phyloP scores from a whole-genome alignment of 1,284 basidiomycete genomes.

The Leccinum huronense region DNA sequence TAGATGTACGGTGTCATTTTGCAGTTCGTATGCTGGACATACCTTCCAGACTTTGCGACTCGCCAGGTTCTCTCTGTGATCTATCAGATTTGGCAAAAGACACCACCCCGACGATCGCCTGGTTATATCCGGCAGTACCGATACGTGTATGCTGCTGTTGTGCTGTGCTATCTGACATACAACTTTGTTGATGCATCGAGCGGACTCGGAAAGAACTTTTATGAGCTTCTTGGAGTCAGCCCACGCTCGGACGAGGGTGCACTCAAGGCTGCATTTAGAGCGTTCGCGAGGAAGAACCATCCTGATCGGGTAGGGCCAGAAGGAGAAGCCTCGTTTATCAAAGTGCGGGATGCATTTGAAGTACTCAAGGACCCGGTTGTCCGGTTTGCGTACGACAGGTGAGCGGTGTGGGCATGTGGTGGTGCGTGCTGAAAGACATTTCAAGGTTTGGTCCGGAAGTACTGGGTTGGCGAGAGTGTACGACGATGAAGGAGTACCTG shows the following conservation, averaged over 20 bases:
- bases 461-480: constrained; percentile 63
- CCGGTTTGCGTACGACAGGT: constrained; percentile 86
- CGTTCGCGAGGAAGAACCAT: constrained; percentile 72
- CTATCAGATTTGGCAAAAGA: constrained; percentile 38
- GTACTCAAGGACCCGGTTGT: constrained; percentile 75
- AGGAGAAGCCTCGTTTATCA: constrained; percentile 71
- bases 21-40: constrained; percentile 45
- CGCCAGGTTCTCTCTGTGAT: constrained; percentile 38
- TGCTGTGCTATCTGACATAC: constrained; percentile 69
- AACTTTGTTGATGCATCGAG: constrained; percentile 56
- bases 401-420: constrained; percentile 18
- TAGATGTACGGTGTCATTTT: constrained; percentile 32
- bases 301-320: constrained; percentile 72
- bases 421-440: constrained; percentile 10
- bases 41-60: constrained; percentile 45
- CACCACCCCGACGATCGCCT: constrained; percentile 43
- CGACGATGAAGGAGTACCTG: constrained; percentile 70
- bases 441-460: constrained; percentile 74
- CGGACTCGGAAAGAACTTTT: constrained; percentile 68
- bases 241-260: constrained; percentile 62
- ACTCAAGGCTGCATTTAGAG: constrained; percentile 71
- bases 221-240: constrained; percentile 66
- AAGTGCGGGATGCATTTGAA: constrained; percentile 76
- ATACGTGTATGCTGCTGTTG: constrained; percentile 61
- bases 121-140: constrained; percentile 57